Conservation (phyloP, 2,329 filamentous ascomycete species). For the Huntiella savannae region DNA sequence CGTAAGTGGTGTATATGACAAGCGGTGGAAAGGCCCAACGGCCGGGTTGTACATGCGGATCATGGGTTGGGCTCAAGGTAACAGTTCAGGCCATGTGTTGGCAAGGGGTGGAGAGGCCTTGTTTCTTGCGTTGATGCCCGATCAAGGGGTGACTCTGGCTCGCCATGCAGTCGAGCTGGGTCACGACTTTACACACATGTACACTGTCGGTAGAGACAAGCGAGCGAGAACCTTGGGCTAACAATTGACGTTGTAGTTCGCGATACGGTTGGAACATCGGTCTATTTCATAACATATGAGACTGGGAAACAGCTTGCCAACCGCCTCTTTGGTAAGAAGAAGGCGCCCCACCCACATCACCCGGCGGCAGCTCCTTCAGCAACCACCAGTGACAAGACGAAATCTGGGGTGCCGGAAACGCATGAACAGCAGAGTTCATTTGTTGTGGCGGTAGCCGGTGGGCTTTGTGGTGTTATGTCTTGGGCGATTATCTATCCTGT, state of each 20-base stretch:
- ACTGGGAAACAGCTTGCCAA: constrained; percentile 59
- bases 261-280: constrained; percentile 64
- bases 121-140: too few relatives aligned
- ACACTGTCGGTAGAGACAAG: background rate
- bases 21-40: too few relatives aligned
- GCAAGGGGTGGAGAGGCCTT: background rate
- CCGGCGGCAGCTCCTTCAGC: constrained; percentile 47
- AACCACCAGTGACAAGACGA: too few relatives aligned
- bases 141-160: too few relatives aligned
- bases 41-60: too few relatives aligned
- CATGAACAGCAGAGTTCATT: constrained; percentile 34
- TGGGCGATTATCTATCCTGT: constrained; percentile 62
- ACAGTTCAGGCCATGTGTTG: background rate
- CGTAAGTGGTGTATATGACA: constrained; percentile 30
- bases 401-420: too few relatives aligned
- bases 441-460: constrained; percentile 60
- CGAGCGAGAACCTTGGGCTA: constrained; percentile 2
- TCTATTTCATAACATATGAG: constrained; percentile 83
- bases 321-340: constrained; percentile 6
- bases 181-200: too few relatives aligned
- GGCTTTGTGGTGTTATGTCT: constrained; percentile 64
- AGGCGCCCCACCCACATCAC: constrained; percentile 32
- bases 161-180: too few relatives aligned
- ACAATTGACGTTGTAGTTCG: constrained; percentile 36
- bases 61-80: too few relatives aligned